A percentile compares a stretch with the other conserved stretches of the same genome.
Evolutionary conservation across 2,329 filamentous ascomycete species (phyloP).

Genomic region (Neofusicoccum kwambonambiense): DNA sequence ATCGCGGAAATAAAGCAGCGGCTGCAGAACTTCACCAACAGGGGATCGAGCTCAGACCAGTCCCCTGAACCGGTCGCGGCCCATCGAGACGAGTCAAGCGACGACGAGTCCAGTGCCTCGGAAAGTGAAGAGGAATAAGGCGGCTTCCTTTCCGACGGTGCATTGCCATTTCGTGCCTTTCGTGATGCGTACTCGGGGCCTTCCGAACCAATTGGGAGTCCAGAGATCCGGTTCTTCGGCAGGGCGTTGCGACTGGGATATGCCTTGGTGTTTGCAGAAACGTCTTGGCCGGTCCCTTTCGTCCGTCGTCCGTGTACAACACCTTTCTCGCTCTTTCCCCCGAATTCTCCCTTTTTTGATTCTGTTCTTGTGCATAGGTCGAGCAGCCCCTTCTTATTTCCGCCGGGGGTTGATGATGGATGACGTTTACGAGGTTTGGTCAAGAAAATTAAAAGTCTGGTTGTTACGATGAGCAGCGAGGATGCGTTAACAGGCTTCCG

Average conservation of each 20-base stretch:
- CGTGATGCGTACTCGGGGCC: background rate
- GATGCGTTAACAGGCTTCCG: background rate
- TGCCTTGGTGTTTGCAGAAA: background rate
- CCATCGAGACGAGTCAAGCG: conserved; percentile 49
- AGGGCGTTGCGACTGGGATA: background rate
- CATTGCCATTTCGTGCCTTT: background rate
- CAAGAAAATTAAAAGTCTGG: conserved; percentile 14
- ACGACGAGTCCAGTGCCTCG: conserved; percentile 55
- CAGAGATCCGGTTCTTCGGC: background rate
- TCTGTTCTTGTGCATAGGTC: conserved; percentile 25
- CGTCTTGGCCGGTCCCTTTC: background rate
- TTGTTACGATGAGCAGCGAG: conserved; percentile 21
- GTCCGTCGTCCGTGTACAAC: conserved; percentile 3
- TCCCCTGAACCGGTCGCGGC: conserved; percentile 31
- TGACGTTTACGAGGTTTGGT: conserved; percentile 26
- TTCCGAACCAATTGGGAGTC: background rate
- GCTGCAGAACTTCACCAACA: conserved; percentile 42
- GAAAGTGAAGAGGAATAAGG: conserved; percentile 49
- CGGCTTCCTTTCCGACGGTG: background rate
- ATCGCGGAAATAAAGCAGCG: conserved; percentile 63
- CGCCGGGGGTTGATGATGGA: conserved; percentile 9
- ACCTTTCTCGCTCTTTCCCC: background rate
- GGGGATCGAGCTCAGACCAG: conserved; percentile 47
- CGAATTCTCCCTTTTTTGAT: background rate
- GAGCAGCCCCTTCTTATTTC: conserved; percentile 22